Evolutionary conservation across 495 filamentous ascomycete genomes (phyloP), one percentile per base, ranked within the genome.

Genomic region (Penicillium waksmanii): DNA sequence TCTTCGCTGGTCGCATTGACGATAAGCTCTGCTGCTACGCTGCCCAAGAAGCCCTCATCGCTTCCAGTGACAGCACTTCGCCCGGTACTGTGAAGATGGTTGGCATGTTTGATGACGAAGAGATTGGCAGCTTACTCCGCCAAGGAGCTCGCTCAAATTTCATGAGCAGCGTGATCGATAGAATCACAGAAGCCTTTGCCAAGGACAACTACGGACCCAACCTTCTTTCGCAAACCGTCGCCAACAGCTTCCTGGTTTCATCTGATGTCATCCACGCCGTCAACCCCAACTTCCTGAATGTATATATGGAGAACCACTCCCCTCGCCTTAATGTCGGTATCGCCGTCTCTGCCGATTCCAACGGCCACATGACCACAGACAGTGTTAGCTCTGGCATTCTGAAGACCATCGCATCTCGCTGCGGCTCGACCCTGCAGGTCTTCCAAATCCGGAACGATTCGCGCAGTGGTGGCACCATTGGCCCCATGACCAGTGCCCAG

Each of bases 21-120:
- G 95, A 98, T 72, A 97, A 97, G 75, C 87, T 98, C 53, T 97
- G 95, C 82, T 93, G 89, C 51, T 98, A 88, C 83, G 85, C 93
- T 13, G 95, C 95, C 15, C 87, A 96, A 55, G 87, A 96, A 75
- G 95, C 86, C 5, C 86, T 98, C 0, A 78, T 97, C 17, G 84
- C 85, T 61, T 87, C 87, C 38, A 74, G 83, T 12, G 81, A 86
- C 43, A 58, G 73, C 48, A 69, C 77, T 18, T 75, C 78, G 23
- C 66, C 69, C 5, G 82, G 85, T 52, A 81, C 85, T 40, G 87
- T 98, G 67, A 93, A 93, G 77, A 77, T 96, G 56, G 90, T 95
- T 33, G 91, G 87, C 23, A 87, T 96, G 68, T 97, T 97, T 70
- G 95, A 98, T 69, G 90, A 96, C 66, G 95, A 98, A 68, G 95